Evolutionary conservation across 257 asterid genomes (phyloP).

Genomic region (Osmanthus fragrans): DNA sequence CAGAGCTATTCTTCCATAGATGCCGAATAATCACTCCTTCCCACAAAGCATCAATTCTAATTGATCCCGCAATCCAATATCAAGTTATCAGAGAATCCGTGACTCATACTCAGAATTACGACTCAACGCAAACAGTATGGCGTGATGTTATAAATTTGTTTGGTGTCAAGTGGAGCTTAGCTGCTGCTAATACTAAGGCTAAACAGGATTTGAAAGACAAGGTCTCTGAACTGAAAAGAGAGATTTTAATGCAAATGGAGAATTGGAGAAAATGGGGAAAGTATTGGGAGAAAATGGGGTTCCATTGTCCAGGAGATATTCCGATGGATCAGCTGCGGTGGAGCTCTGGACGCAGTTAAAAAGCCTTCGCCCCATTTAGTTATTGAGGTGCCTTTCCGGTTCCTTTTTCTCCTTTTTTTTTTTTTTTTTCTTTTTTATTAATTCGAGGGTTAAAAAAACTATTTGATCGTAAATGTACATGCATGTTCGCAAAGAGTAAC

Average conservation of each 20-base stretch:
- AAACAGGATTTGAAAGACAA: conserved; percentile 22
- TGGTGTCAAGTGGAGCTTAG: conserved; percentile 23
- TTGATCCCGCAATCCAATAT: conserved; percentile 23
- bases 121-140: conserved; percentile 13
- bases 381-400: conserved; percentile 51
- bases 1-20: conserved; percentile 14
- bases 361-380: conserved; percentile 40
- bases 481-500: too few relatives aligned
- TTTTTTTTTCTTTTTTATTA: too few relatives aligned
- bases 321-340: conserved; percentile 62
- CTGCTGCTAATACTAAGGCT: conserved; percentile 18
- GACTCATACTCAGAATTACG: neutral
- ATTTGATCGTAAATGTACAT: too few relatives aligned
- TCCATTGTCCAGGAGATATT: conserved; percentile 47
- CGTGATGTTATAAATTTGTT: conserved; percentile 29
- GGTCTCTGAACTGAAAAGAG: conserved; percentile 48
- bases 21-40: conserved; percentile 22
- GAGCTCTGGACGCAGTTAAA: conserved; percentile 64
- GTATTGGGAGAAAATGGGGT: conserved; percentile 55
- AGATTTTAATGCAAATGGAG: conserved; percentile 38
- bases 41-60: conserved; percentile 13
- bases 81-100: conserved; percentile 26
- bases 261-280: conserved; percentile 38
- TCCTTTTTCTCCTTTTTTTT: neutral
- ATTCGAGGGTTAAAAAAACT: too few relatives aligned